These are phyloP conservation scores for Prunus salicina DNA, from an alignment of 306 rosid species.

Conservation along the genomic window DNA sequence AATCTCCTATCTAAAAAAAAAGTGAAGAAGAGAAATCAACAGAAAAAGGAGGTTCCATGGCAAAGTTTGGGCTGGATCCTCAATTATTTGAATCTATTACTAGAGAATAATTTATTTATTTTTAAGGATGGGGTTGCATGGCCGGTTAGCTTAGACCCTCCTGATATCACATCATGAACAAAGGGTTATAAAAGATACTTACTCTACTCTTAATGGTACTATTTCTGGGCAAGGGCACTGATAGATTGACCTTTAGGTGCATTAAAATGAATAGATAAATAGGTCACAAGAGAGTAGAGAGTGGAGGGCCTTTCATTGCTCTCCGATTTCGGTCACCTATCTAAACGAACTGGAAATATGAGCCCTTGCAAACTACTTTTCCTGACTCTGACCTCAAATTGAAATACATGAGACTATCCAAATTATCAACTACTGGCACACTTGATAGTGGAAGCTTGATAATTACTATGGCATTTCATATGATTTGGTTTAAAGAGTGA, in stretches of 20 bases:
- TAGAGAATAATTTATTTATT: background rate
- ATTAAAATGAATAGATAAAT: background rate
- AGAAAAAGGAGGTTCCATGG: background rate
- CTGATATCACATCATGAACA: background rate
- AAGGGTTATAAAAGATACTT: background rate
- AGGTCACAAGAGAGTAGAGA: background rate
- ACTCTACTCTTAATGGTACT: background rate
- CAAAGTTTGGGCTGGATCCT: background rate
- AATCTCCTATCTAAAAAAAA: background rate
- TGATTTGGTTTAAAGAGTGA: background rate
- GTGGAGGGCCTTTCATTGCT: background rate
- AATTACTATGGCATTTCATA: background rate
- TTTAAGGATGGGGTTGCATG: background rate
- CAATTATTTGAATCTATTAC: background rate
- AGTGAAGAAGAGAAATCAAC: background rate
- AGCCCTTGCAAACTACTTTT: background rate
- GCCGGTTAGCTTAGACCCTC: background rate
- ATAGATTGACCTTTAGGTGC: background rate
- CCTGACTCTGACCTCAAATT: background rate
- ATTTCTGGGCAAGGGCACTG: background rate
- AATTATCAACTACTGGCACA: background rate
- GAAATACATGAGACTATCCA: background rate
- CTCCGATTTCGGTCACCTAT: background rate
- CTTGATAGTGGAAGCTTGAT: background rate
- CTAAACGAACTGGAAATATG: background rate